Conservation (phyloP, 192 early-diverging fungal species). For the Linnemannia schmuckeri region DNA sequence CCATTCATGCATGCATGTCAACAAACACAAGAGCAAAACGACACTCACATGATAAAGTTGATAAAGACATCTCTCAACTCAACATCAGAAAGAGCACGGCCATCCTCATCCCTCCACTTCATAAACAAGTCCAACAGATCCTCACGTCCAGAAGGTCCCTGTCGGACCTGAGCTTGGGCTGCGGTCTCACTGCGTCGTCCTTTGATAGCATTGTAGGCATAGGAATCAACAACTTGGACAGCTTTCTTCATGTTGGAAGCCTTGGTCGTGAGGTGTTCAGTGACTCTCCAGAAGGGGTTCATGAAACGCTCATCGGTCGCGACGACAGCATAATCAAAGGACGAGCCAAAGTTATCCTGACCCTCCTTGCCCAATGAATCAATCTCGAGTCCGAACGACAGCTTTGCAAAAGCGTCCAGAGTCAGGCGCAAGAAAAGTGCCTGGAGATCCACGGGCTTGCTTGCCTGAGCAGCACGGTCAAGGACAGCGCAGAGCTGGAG, state of each 20-base stretch:
- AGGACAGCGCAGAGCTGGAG: conserved; percentile 34
- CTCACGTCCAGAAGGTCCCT: conserved; percentile 19
- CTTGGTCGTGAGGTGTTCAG: conserved; percentile 28
- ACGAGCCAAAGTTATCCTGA: conserved; percentile 60
- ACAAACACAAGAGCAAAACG: not conserved
- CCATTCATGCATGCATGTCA: not conserved
- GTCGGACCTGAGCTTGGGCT: conserved; percentile 14
- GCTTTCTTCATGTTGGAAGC: conserved; percentile 31
- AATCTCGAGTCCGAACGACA: conserved; percentile 65
- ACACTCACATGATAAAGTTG: conserved; percentile 57
- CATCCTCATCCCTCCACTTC: conserved; percentile 56
- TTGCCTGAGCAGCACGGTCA: conserved; percentile 29
- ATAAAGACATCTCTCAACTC: conserved; percentile 62
- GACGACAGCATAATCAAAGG: conserved; percentile 67
- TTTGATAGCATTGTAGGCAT: conserved; percentile 49
- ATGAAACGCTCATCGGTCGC: conserved; percentile 43
- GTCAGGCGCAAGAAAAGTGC: conserved; percentile 62
- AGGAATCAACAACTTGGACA: conserved; percentile 35
- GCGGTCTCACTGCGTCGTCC: conserved; percentile 28
- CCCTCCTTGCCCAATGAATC: conserved; percentile 52
- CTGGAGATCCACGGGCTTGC: conserved; percentile 55
- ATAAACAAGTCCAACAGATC: conserved; percentile 66
- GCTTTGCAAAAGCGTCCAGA: conserved; percentile 57
- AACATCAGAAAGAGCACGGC: conserved; percentile 41
- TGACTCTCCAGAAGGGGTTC: conserved; percentile 51